Percentiles rank a stretch among this genome's conserved stretches.
Evolutionary conservation across 2,329 filamentous ascomycete species (phyloP).

Genomic region (Microsporum canis): DNA sequence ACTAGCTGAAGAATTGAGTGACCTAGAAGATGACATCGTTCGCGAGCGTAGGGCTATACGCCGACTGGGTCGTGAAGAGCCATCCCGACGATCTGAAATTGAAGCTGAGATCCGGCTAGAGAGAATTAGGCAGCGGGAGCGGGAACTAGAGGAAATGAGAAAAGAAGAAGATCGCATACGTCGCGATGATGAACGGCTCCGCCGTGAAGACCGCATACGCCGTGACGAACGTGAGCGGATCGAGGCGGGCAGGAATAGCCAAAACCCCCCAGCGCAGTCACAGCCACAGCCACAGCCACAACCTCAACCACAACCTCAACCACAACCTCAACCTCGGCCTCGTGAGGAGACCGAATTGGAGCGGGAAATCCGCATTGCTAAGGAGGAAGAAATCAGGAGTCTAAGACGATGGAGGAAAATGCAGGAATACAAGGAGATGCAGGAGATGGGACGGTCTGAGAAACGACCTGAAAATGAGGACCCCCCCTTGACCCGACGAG

Average conservation of each 20-base stretch:
- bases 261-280: neutral
- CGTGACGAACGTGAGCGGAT: neutral
- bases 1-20: conserved; percentile 13
- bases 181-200: neutral
- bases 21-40: conserved; percentile 15
- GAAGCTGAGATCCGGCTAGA: neutral
- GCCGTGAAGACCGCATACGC: neutral
- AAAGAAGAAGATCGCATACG: neutral
- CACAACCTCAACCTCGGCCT: neutral
- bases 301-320: neutral
- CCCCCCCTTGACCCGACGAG: conserved; percentile 12
- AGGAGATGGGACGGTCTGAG: conserved; percentile 16
- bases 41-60: neutral
- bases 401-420: neutral
- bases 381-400: neutral
- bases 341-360: conserved; percentile 5
- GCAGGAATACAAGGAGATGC: neutral
- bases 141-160: conserved; percentile 1
- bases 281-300: neutral
- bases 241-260: neutral
- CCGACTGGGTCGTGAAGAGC: neutral
- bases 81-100: neutral
- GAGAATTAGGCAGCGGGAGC: neutral
- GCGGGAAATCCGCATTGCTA: neutral
- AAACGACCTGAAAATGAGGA: neutral